Evolutionary conservation across 1,284 basidiomycete genomes (phyloP).

Genomic region (Neonothopanus nambi): DNA sequence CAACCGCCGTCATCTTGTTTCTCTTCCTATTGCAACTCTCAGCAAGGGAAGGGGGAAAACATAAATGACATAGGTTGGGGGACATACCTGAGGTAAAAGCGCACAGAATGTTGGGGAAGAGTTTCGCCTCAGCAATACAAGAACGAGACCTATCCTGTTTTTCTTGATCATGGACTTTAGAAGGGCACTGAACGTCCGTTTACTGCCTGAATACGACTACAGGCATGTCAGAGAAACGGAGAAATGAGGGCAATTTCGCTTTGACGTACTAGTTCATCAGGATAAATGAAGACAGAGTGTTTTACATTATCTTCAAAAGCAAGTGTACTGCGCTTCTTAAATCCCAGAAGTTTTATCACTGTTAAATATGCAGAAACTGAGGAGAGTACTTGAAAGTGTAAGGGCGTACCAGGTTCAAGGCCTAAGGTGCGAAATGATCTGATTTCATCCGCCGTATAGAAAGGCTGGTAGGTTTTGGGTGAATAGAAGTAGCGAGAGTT

Average conservation of each 20-base stretch:
- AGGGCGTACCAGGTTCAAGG: conserved; percentile 64
- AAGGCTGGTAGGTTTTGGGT: conserved; percentile 50
- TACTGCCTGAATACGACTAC: conserved; percentile 86
- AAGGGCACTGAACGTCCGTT: conserved; percentile 87
- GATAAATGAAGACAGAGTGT: conserved; percentile 91
- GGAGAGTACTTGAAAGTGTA: neutral
- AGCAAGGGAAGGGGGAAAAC: conserved; percentile 1
- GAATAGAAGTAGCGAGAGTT: neutral
- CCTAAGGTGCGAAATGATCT: conserved; percentile 78
- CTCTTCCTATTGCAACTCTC: conserved; percentile 56
- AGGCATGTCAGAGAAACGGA: neutral
- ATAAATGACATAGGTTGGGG: neutral
- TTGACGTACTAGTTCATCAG: conserved; percentile 76
- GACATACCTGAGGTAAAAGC: conserved; percentile 79
- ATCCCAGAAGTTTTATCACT: conserved; percentile 90
- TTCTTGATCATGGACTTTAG: conserved; percentile 83
- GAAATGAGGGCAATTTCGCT: neutral
- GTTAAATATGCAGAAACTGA: neutral
- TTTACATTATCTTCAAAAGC: conserved; percentile 88
- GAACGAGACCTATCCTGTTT: conserved; percentile 79
- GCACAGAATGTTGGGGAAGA: conserved; percentile 81
- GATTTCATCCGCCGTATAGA: conserved; percentile 86
- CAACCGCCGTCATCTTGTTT: conserved; percentile 72
- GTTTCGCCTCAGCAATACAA: conserved; percentile 74
- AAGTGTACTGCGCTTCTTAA: conserved; percentile 77